phyloP scores from a whole-genome alignment of 2,329 filamentous ascomycete genomes.

The Samsoniella hepiali region DNA sequence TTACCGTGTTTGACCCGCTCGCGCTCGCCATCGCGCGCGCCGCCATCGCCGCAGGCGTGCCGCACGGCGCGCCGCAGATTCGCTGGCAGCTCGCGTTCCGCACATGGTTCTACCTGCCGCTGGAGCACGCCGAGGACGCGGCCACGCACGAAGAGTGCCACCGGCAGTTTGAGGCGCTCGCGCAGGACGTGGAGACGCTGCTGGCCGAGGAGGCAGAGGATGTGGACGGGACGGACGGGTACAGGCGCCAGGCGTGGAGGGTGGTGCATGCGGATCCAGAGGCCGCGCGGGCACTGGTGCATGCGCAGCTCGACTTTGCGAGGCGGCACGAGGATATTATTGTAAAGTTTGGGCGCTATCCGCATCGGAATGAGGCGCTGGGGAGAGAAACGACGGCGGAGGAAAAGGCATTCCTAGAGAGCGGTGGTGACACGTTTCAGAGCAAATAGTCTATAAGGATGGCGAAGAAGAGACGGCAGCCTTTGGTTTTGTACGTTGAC shows the following conservation, averaged over 20 bases:
- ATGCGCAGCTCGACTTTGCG: conserved; percentile 33
- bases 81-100: conserved; percentile 40
- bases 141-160: conserved; percentile 41
- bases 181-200: conserved; percentile 33
- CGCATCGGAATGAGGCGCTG: conserved; percentile 52
- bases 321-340: conserved; percentile 49
- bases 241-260: conserved; percentile 27
- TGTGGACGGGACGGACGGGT: conserved; percentile 22
- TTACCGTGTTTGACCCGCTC: conserved; percentile 55
- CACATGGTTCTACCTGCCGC: conserved; percentile 57
- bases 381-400: conserved; percentile 47
- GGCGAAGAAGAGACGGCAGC: no score
- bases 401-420: conserved; percentile 49
- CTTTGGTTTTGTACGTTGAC: no score
- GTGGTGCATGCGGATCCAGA: conserved; percentile 28
- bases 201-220: conserved; percentile 25
- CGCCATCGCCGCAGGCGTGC: conserved; percentile 34
- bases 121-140: conserved; percentile 56
- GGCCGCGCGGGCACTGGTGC: conserved; percentile 26
- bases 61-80: conserved; percentile 26
- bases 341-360: conserved; percentile 55
- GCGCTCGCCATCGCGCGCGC: conserved; percentile 41
- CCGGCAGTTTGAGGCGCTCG: conserved; percentile 31
- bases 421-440: conserved; percentile 40
- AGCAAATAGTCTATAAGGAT: background rate